These are phyloP conservation scores for Seminavis robusta DNA, from an alignment of 108 stramenopile species.

Conservation along the genomic window DNA sequence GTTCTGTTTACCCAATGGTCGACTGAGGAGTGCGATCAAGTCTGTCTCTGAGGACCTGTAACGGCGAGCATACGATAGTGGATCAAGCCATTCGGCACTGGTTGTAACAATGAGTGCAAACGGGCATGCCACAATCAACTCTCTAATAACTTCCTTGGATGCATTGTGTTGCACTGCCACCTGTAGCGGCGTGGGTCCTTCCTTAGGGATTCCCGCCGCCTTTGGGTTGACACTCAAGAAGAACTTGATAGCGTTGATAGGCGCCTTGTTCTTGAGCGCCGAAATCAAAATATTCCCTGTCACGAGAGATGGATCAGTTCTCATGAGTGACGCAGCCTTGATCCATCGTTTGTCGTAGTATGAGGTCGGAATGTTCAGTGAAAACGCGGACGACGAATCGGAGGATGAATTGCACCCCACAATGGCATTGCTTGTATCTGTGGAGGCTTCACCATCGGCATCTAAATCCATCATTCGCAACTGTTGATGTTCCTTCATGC, in stretches of 20 bases:
- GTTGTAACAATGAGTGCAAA: slow-evolving; percentile 25
- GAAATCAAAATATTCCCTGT: neutral
- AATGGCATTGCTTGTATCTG: too few species aligned
- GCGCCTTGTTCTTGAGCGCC: slow-evolving; percentile 7
- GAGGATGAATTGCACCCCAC: too few species aligned
- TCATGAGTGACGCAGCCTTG: neutral
- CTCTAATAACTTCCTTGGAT: slow-evolving; percentile 11
- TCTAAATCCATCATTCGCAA: too few species aligned
- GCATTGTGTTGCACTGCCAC: slow-evolving; percentile 24
- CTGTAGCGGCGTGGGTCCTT: slow-evolving; percentile 38
- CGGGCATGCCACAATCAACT: slow-evolving; percentile 32
- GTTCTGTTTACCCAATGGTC: slow-evolving; percentile 25
- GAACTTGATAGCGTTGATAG: slow-evolving; percentile 11
- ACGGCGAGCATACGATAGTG: slow-evolving; percentile 30
- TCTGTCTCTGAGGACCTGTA: slow-evolving; percentile 15
- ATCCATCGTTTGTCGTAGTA: neutral
- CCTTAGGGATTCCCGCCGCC: slow-evolving; percentile 24
- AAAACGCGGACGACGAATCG: slow-evolving; percentile 9
- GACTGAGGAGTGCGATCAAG: slow-evolving; percentile 31
- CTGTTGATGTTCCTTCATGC: too few species aligned
- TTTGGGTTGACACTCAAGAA: slow-evolving; percentile 28
- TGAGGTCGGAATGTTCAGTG: too few species aligned
- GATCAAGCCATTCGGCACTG: slow-evolving; percentile 15
- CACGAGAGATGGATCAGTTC: neutral
- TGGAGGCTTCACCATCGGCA: too few species aligned